Evolutionary conservation across 2,329 filamentous ascomycete genomes (phyloP).

Genomic region (Ilyonectria destructans): DNA sequence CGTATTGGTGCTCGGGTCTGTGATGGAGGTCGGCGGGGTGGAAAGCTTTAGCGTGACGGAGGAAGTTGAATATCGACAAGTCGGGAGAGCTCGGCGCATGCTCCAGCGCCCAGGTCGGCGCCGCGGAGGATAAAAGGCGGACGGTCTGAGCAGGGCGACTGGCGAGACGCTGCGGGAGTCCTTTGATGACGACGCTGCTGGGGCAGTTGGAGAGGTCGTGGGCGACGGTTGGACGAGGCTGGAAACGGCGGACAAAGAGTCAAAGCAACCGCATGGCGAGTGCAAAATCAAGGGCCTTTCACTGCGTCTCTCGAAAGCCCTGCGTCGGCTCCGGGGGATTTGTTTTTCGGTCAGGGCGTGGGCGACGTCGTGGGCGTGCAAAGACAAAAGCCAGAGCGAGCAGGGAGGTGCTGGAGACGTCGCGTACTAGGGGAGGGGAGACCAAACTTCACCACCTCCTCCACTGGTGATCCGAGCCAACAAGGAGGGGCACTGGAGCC

Average conservation of each 20-base stretch:
- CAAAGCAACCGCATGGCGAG: constrained; percentile 50
- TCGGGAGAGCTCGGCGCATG: constrained; percentile 37
- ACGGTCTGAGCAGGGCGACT: not conserved
- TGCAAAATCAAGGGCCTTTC: constrained; percentile 21
- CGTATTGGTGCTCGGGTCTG: constrained; percentile 18
- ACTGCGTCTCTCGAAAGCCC: constrained; percentile 21
- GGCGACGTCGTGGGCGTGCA: constrained; percentile 2
- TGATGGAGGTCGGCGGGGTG: constrained; percentile 25
- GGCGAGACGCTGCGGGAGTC: constrained; percentile 10
- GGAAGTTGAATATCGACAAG: constrained; percentile 47
- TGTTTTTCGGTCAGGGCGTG: constrained; percentile 18
- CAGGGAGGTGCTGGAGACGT: constrained; percentile 13
- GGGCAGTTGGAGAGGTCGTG: constrained; percentile 37
- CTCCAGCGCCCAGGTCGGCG: constrained; percentile 41
- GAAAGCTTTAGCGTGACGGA: constrained; percentile 21
- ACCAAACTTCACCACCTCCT: constrained; percentile 8
- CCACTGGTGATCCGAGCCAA: constrained; percentile 33
- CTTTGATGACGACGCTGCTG: constrained; percentile 33
- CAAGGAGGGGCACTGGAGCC: constrained; percentile 44
- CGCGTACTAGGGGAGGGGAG: constrained; percentile 19
- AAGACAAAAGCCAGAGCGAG: constrained; percentile 4
- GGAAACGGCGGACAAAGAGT: constrained; percentile 44
- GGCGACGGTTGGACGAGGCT: constrained; percentile 46
- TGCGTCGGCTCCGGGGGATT: constrained; percentile 28
- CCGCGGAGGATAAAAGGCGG: constrained; percentile 34